phyloP scores from a whole-genome alignment of 805 yeast genomes.

The Alloascoidea africana region DNA sequence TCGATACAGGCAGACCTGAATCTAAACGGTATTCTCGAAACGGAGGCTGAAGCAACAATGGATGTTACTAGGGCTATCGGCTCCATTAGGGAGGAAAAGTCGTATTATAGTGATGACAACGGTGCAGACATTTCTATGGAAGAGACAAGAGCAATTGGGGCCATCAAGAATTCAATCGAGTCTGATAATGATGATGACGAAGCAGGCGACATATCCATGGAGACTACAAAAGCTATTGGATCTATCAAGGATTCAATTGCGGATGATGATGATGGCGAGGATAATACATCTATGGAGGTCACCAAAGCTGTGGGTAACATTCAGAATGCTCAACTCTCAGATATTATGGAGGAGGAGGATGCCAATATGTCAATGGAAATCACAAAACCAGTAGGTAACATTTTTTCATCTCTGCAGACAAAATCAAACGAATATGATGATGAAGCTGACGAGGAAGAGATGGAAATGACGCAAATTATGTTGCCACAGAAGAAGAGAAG shows the following conservation, averaged over 20 bases:
- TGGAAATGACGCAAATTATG: too few species aligned
- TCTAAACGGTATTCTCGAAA: conserved; percentile 6
- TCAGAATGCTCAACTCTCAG: too few species aligned
- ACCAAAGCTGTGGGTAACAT: conserved; percentile 9
- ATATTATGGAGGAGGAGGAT: too few species aligned
- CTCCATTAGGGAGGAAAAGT: not conserved
- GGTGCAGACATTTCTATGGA: not conserved
- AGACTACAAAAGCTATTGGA: conserved; percentile 7
- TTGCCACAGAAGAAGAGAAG: too few species aligned
- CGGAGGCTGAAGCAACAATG: conserved; percentile 6
- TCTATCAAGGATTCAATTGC: too few species aligned
- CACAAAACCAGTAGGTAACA: not conserved
- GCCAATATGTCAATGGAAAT: not conserved
- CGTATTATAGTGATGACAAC: not conserved
- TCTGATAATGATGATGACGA: conserved; percentile 3
- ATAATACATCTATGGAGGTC: conserved; percentile 14
- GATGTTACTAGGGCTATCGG: conserved; percentile 8
- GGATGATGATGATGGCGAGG: conserved; percentile 6
- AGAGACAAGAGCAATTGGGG: not conserved
- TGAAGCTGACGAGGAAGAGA: too few species aligned
- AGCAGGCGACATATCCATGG: conserved; percentile 8
- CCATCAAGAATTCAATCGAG: not conserved
- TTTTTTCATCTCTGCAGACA: too few species aligned
- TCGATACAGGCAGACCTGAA: conserved; percentile 2
- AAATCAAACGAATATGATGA: too few species aligned